Percentiles rank a stretch among this genome's conserved stretches.
These are phyloP conservation scores for Entomortierella lignicola DNA, from an alignment of 192 early-diverging fungal genomes.

Conservation along the genomic window DNA sequence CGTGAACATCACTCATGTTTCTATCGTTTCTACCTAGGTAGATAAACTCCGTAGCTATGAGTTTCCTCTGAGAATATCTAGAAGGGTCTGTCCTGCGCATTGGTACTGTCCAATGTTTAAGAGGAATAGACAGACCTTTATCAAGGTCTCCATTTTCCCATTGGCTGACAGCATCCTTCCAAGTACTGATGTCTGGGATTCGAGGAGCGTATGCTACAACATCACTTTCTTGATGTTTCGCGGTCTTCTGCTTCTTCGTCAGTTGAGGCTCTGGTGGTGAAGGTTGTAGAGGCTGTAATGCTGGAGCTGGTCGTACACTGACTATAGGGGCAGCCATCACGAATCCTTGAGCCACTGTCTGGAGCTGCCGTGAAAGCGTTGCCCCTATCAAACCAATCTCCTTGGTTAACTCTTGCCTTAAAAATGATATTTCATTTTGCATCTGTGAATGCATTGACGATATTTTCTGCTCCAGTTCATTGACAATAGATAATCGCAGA, in stretches of 20 bases:
- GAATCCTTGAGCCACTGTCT: neutral
- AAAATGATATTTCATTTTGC: neutral
- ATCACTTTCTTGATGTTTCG: neutral
- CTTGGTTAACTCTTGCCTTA: neutral
- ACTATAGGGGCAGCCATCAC: no score
- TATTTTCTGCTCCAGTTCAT: neutral
- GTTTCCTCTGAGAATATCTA: constrained; percentile 19
- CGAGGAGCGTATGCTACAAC: neutral
- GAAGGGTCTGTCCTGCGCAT: constrained; percentile 17
- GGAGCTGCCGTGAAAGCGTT: neutral
- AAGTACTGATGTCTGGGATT: neutral
- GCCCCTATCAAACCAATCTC: neutral
- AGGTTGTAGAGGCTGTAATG: no score
- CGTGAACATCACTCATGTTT: constrained; percentile 8
- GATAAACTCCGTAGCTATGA: constrained; percentile 3
- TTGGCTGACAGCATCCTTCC: constrained; percentile 9
- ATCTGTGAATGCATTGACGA: neutral
- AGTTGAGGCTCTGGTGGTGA: neutral
- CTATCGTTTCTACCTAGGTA: neutral
- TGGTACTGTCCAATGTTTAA: constrained; percentile 5
- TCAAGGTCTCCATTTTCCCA: constrained; percentile 16
- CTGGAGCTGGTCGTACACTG: no score
- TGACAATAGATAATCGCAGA: neutral
- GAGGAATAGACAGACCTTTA: constrained; percentile 6
- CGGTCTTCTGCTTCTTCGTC: neutral